Evolutionary conservation across 2,329 filamentous ascomycete species (phyloP), one percentile per base, ranked within the genome.

Genomic region (Paramyrothecium sp.): DNA sequence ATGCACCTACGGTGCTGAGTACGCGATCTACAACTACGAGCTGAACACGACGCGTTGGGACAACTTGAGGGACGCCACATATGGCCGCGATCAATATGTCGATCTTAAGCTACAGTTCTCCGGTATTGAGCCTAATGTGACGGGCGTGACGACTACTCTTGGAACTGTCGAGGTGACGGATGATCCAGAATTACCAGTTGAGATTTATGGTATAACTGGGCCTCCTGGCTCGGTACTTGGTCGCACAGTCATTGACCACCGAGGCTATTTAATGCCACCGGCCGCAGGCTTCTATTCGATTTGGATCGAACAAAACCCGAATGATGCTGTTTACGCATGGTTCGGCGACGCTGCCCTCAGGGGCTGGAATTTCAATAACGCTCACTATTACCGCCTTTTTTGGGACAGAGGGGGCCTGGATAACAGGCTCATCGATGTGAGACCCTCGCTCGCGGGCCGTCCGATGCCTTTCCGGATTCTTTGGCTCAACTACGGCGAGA

Each of bases 1-100:
- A 1, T 60, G 58, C 54, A 58, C 54, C 3, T 34, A 51, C 21
- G 56, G 58, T 5, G 46, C 50, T 12, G 56, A 60, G 48, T 58
- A 54, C 7, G 58, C 58, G 21, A 19, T 58, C 3, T 57, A 56
- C 13, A 49, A 53, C 19, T 33, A 21, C 51, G 21, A 41, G 26
- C 13, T 22, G n/a, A 38, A 59, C 13, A 33, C 52, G 2, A 54
- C 54, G 49, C 41, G 41, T 20, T 46, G 41, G 41, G 41, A 46
- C 13, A 46, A 46, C 13, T 46, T 46, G 41, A 20, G 19, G 13
- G 41, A 46, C 19, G 41, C 41, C 17, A 46, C 4, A 46, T 17
- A 46, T 16, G 7, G 4, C 19, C 17, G 5, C 17, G 17, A 46
- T 20, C 17, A 7, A 4, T 7, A 4, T 17, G 41, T 46, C 41